Percentiles rank a stretch among this genome's conserved stretches.
Conservation (phyloP, 176 grass and related monocot genomes). For the Cenchrus americanus region DNA sequence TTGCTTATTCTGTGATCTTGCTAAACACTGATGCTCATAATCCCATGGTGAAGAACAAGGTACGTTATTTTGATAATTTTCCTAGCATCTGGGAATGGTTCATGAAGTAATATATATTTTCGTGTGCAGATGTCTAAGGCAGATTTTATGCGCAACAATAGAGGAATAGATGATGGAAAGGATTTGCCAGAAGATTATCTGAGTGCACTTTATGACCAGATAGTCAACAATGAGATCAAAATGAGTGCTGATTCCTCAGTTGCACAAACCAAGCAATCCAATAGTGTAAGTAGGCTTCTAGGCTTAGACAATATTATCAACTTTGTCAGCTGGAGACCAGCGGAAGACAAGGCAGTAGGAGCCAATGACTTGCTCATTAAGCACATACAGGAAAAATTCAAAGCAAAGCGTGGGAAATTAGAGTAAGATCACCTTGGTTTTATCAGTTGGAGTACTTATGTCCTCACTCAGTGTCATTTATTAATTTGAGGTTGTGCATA, state of each 20-base stretch:
- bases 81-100: slow-evolving; percentile 16
- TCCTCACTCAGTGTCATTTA: slow-evolving; percentile 13
- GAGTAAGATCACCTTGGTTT: slow-evolving; percentile 66
- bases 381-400: slow-evolving; percentile 97
- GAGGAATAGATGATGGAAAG: slow-evolving; percentile 97
- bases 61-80: slow-evolving; percentile 31
- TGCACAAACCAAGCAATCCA: slow-evolving; percentile 73
- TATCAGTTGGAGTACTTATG: slow-evolving; percentile 30
- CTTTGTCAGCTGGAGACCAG: slow-evolving; percentile 81
- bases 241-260: slow-evolving; percentile 79
- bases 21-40: slow-evolving; percentile 98
- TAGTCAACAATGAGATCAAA: slow-evolving; percentile 98
- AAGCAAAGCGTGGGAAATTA: slow-evolving; percentile 86
- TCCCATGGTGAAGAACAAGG: slow-evolving; percentile 96
- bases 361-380: slow-evolving; percentile 94
- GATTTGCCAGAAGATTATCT: slow-evolving; percentile 94
- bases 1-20: slow-evolving; percentile 98
- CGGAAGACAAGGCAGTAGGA: slow-evolving; percentile 90
- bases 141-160: slow-evolving; percentile 93
- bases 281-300: slow-evolving; percentile 79
- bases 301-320: slow-evolving; percentile 94
- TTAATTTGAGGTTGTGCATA: slow-evolving; percentile 41
- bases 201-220: slow-evolving; percentile 81
- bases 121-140: slow-evolving; percentile 88
- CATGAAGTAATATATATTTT: slow-evolving; percentile 36